These are phyloP conservation scores for Penicillium sp. DNA, from an alignment of 2,329 filamentous ascomycete species.

Conservation along the genomic window DNA sequence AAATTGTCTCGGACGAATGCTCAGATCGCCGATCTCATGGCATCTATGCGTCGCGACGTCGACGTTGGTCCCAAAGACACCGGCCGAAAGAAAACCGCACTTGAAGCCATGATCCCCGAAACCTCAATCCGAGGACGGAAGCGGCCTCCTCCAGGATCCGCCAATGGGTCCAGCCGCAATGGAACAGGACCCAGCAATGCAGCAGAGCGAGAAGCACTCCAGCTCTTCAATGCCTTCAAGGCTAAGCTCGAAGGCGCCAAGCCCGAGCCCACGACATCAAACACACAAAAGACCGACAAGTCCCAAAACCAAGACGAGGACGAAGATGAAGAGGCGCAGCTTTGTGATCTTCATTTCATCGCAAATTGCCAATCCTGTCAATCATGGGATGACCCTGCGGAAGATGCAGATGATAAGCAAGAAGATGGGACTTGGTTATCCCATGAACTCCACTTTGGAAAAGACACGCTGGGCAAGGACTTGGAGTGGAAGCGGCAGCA, in stretches of 20 bases:
- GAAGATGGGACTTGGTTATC: constrained; percentile 74
- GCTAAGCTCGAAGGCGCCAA: constrained; percentile 64
- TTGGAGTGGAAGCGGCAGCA: constrained; percentile 87
- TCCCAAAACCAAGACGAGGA: constrained; percentile 18
- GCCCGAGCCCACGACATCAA: constrained; percentile 30
- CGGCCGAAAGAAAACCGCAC: constrained; percentile 45
- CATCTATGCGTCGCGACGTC: constrained; percentile 50
- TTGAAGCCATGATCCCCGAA: constrained; percentile 51
- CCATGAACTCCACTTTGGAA: constrained; percentile 81
- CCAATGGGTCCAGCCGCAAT: constrained; percentile 30
- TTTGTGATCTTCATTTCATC: constrained; percentile 96
- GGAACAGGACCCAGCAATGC: constrained; percentile 56
- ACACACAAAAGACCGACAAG: constrained; percentile 11
- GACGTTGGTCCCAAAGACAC: constrained; percentile 34
- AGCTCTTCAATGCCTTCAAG: constrained; percentile 77
- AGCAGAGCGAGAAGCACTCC: constrained; percentile 65
- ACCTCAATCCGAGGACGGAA: constrained; percentile 50
- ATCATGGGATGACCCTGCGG: constrained; percentile 67
- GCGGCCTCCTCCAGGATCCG: constrained; percentile 41
- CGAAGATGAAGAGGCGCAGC: constrained; percentile 65
- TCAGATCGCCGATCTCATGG: constrained; percentile 48
- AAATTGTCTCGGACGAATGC: constrained; percentile 45
- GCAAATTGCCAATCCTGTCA: constrained; percentile 90
- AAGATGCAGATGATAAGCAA: constrained; percentile 44
- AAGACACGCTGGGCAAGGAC: constrained; percentile 88